A percentile compares a stretch with the other conserved stretches of the same genome.
These are phyloP conservation scores for Pleurostoma richardsiae DNA, from an alignment of 2,329 filamentous ascomycete species.

Conservation along the genomic window DNA sequence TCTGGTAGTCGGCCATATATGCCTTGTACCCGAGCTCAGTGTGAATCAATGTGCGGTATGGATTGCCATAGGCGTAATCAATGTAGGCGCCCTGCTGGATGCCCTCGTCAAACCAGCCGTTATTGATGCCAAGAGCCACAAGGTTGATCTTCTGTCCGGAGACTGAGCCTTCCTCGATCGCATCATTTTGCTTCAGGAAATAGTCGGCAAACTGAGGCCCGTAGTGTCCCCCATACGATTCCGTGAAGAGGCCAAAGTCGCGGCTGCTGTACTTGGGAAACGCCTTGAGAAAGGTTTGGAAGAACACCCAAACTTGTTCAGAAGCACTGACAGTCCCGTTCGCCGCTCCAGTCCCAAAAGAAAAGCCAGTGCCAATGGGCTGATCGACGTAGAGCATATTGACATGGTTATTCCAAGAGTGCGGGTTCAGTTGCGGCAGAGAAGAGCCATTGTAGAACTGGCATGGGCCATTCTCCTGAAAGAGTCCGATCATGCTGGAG, in stretches of 20 bases:
- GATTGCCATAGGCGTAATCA: conserved; percentile 22
- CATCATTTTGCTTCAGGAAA: conserved; percentile 2
- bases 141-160: conserved; percentile 22
- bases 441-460: conserved; percentile 37
- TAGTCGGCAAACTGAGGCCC: conserved; percentile 18
- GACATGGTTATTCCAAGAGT: conserved; percentile 52
- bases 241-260: conserved; percentile 17
- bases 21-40: conserved; percentile 15
- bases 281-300: conserved; percentile 5
- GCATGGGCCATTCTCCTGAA: conserved; percentile 46
- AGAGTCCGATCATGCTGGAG: conserved; percentile 46
- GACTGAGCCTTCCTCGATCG: conserved; percentile 1
- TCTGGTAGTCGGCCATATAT: conserved; percentile 20
- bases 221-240: conserved; percentile 27
- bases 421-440: conserved; percentile 46
- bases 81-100: conserved; percentile 20
- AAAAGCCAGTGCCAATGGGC: conserved; percentile 53
- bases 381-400: conserved; percentile 46
- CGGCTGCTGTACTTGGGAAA: conserved; percentile 2
- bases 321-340: conserved; percentile 5
- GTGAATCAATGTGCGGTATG: conserved; percentile 34
- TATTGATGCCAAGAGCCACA: conserved; percentile 24
- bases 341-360: conserved; percentile 5
- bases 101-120: conserved; percentile 19
- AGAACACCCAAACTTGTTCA: conserved; percentile 2